Base-by-base conservation (phyloP, 106 monocot genomes). In the Agapanthus africanus region DNA sequence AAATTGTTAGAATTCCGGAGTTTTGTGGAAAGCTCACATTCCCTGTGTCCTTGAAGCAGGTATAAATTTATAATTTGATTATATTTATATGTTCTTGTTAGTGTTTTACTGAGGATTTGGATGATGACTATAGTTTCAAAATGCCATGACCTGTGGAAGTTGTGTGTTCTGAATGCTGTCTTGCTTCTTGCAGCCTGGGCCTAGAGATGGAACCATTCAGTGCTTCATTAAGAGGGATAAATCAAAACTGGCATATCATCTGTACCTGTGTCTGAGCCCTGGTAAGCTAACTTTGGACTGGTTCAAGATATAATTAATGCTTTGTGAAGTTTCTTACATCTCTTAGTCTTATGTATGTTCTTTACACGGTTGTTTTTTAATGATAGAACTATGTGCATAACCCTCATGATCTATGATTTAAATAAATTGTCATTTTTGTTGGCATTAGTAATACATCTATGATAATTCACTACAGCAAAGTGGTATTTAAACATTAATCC, bases 161-260 rank as follows among this genome's bases (percentile, higher is more conserved):
- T 30, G 7, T 57, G 15, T 61, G 36, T 61, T 35, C 61, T 61
- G 16, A 61, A 27, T 38, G 4, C 3, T 40, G 28, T 38, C 3
- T 3, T 59, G 0, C 14, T 14, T 32, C 11, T 69, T 47, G 31
- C 37, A 34, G 57, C 27, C 34, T 73, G 59, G 83, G 16, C 70
- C 68, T 22, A 46, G 83, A 42, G 83, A 84, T 59, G 79, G 73
- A 36, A 76, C 79, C 7, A 77, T 84, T 26, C 83, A 84, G 23
- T 84, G 83, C 73, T 79, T 84, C 61, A 84, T 84, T 34, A 84
- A 79, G 72, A 84, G 83, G 79, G 83, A 84, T 50, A 84, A 84
- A 66, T 79, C 83, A n/a, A 76, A 76, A 57, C 32, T 84, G 14
- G 76, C 79, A 11, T 84, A 84, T 65, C 79, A 65, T 40, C 83